Base-by-base conservation (phyloP, 75 land plant species). In the Sequoia sempervirens region DNA sequence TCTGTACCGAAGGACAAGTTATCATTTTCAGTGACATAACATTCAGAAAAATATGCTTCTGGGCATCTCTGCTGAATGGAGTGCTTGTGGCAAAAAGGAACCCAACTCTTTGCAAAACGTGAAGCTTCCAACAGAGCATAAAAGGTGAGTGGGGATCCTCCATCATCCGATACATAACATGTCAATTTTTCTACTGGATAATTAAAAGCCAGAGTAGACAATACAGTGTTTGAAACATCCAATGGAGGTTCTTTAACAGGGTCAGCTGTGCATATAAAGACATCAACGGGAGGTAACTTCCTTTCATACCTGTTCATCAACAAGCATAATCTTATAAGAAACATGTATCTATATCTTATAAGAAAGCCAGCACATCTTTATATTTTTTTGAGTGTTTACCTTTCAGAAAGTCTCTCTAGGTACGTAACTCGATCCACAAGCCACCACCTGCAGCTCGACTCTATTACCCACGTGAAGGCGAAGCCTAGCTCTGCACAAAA, bases 191-290 rank as follows among this genome's bases (percentile, higher is more conserved):
- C 81, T 20, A 53, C 5, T 3, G 84, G 84, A 78, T 86, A 86
- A 32, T 86, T 74, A 9, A 75, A 79, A 20, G 84, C 80, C 75
- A 86, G 78, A 23, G 80, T 84, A 4, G 87, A 86, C 32, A 86
- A 36, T 3, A 80, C 87, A 10, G 84, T 91, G 87, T 86, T 90
- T 82, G 90, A 72, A 50, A 90, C 91, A 79, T 88, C 79, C 10
- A 82, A n/a, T 9, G 90, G 93, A 74, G 93, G 95, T 90, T 93
- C 95, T 5, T 87, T 87, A 9, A 32, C 43, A 0, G 95, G 90
- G 61, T 93, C 95, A 15, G 95, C 95, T 0, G 95, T 93, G 90
- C 93, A 91, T 8, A 93, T 89, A 69, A 91, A 93, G 1, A 90
- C 40, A 81, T 93, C 92, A 46, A 91, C 89, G 0, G 82, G 85